These are phyloP conservation scores for Tricholoma furcatifolium DNA, from an alignment of 768 basidiomycete species.

Conservation along the genomic window DNA sequence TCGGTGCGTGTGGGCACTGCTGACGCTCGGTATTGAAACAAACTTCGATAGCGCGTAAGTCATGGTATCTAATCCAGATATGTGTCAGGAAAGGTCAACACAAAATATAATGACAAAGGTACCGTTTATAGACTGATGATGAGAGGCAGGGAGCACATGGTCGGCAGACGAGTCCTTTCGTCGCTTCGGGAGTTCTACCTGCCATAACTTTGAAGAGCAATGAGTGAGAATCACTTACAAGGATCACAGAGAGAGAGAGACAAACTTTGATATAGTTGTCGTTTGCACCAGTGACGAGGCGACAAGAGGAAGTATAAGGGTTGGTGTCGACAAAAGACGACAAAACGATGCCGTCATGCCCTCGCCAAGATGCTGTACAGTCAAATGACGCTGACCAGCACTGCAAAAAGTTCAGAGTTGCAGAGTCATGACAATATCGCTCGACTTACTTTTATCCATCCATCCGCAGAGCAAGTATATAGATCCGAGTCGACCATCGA, in stretches of 20 bases:
- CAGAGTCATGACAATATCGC: neutral
- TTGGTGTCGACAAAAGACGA: conserved; percentile 63
- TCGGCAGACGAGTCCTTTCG: conserved; percentile 16
- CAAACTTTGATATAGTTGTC: conserved; percentile 82
- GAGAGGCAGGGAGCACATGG: neutral
- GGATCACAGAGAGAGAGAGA: neutral
- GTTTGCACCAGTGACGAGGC: conserved; percentile 77
- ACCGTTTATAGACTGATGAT: conserved; percentile 11
- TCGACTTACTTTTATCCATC: conserved; percentile 59
- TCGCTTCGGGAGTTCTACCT: conserved; percentile 34
- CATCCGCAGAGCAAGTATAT: conserved; percentile 66
- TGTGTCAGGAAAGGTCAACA: neutral
- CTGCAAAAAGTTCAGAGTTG: conserved; percentile 30
- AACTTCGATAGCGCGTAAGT: conserved; percentile 82
- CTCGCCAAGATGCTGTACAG: conserved; percentile 79
- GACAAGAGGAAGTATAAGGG: conserved; percentile 29
- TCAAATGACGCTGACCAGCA: conserved; percentile 85
- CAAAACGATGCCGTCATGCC: conserved; percentile 79
- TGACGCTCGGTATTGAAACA: conserved; percentile 85
- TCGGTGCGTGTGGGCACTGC: conserved; percentile 58
- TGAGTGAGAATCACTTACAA: neutral
- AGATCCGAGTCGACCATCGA: conserved; percentile 66
- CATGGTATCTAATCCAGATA: conserved; percentile 54
- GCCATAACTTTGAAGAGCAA: conserved; percentile 47
- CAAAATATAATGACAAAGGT: neutral